Evolutionary conservation across 306 rosid genomes (phyloP), one percentile per base, ranked within the genome.

Genomic region (Prunus davidiana): DNA sequence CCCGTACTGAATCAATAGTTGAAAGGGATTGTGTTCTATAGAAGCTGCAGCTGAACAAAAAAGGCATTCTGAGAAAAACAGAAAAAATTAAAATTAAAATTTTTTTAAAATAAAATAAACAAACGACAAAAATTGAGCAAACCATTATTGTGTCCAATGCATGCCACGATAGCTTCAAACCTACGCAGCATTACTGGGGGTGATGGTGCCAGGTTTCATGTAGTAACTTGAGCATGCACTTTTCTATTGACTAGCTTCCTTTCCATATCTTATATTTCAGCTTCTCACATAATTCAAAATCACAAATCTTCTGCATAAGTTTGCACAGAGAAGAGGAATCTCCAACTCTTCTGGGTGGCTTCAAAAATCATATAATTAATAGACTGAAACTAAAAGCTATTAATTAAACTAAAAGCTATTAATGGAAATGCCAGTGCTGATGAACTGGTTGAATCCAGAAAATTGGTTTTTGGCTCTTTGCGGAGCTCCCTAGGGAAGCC

Each of bases 71-170:
- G 41, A 41, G 18, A 15, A 43, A 22, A 4, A 30, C 51, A 25
- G 67, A 61, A 60, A 24, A 24, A 24, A 24, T 24, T 24, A 24
- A 24, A 24, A 24, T 24, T 24, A 24, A 24, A 2, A 0, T 28
- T 28, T 28, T 2, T 28, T 28, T 28, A 2, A 0, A 28, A 28
- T 28, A 18, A 3, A 20, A 6, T 4, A 73, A 20, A 6, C 2
- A 73, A 15, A 43, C 30, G 49, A 78, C 78, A 61, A 85, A 79
- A 73, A 16, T 56, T 70, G 79, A 74, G 69, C 47, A 78, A 79
- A 30, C 34, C 81, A 89, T 86, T 62, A 86, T 86, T 82, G 85
- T 84, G 90, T 87, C 88, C 30, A 68, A 79, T 81, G 84, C 80
- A 79, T 82, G 85, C 89, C 81, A 80, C 56, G 46, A 51, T 79